These are phyloP conservation scores for Boletus insuetus DNA, from an alignment of 768 basidiomycete genomes.

Conservation along the genomic window DNA sequence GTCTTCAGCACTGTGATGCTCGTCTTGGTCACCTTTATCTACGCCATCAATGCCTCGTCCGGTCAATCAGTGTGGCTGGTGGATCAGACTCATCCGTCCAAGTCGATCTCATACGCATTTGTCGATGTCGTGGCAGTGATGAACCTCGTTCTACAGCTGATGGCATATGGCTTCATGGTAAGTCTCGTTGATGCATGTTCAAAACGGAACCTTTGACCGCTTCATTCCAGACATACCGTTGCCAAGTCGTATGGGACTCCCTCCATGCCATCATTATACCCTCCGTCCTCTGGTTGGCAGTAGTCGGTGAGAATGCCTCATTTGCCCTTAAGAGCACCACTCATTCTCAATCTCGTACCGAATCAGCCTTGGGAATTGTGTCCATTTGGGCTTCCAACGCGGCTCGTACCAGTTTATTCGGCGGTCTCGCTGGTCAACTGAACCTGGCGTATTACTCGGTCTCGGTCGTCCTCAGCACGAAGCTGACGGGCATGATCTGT, in stretches of 20 bases:
- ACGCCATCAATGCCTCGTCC: background rate
- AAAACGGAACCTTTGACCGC: background rate
- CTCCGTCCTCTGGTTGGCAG: slow-evolving; percentile 11
- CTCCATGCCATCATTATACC: slow-evolving; percentile 1
- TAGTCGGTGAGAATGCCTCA: slow-evolving; percentile 8
- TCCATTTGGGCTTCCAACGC: background rate
- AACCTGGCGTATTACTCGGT: slow-evolving; percentile 5
- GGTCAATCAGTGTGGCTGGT: slow-evolving; percentile 32
- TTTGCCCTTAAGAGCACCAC: background rate
- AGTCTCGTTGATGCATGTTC: background rate
- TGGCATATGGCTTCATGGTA: slow-evolving; percentile 29
- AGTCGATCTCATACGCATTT: too few species aligned
- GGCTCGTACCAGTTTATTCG: background rate
- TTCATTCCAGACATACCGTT: slow-evolving; percentile 35
- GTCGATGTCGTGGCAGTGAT: too few species aligned
- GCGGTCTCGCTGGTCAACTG: background rate
- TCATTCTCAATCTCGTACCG: background rate
- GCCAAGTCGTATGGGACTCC: slow-evolving; percentile 31
- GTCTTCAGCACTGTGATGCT: slow-evolving; percentile 10
- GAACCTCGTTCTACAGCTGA: slow-evolving; percentile 24
- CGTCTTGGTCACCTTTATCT: background rate
- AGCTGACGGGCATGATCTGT: too few species aligned
- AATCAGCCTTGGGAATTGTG: slow-evolving; percentile 5
- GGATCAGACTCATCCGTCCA: slow-evolving; percentile 21
- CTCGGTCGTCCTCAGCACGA: background rate